Evolutionary conservation across 2,329 filamentous ascomycete species (phyloP).

Genomic region (Plectosphaerella cucumerina): DNA sequence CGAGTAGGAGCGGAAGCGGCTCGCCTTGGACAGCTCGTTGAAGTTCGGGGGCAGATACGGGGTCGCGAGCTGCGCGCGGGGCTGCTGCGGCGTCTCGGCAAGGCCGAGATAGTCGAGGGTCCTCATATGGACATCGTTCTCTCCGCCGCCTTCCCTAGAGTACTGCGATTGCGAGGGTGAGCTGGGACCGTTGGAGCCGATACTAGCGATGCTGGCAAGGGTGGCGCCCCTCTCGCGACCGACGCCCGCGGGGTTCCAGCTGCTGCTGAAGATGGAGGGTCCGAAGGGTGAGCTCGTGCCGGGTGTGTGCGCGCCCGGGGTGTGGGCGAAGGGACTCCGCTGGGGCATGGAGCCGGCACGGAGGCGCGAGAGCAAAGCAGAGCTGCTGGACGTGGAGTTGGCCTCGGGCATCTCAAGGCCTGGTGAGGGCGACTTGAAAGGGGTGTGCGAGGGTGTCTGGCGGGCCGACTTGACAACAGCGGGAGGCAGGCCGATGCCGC

Average conservation of each 20-base stretch:
- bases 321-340: conserved; percentile 61
- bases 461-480: conserved; percentile 74
- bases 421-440: conserved; percentile 69
- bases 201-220: conserved; percentile 75
- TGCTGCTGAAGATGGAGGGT: conserved; percentile 76
- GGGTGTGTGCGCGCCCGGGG: conserved; percentile 43
- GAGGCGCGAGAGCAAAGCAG: conserved; percentile 76
- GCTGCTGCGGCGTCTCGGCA: conserved; percentile 85
- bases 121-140: conserved; percentile 82
- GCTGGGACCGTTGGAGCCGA: conserved; percentile 83
- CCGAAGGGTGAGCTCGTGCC: conserved; percentile 64
- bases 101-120: conserved; percentile 95
- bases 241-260: conserved; percentile 65
- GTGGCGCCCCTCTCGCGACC: conserved; percentile 82
- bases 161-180: conserved; percentile 85
- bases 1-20: conserved; percentile 92
- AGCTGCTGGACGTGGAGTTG: conserved; percentile 50
- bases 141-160: conserved; percentile 77
- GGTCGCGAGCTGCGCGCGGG: conserved; percentile 68
- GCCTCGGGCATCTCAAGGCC: conserved; percentile 44
- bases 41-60: conserved; percentile 68
- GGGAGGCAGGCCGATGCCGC: conserved; percentile 56
- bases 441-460: conserved; percentile 80
- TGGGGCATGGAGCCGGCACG: conserved; percentile 94
- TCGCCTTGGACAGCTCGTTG: conserved; percentile 72